Evolutionary conservation across 163 green algal genomes (phyloP), one percentile per base, ranked within the genome.

Genomic region (Trebouxia gelatinosa): DNA sequence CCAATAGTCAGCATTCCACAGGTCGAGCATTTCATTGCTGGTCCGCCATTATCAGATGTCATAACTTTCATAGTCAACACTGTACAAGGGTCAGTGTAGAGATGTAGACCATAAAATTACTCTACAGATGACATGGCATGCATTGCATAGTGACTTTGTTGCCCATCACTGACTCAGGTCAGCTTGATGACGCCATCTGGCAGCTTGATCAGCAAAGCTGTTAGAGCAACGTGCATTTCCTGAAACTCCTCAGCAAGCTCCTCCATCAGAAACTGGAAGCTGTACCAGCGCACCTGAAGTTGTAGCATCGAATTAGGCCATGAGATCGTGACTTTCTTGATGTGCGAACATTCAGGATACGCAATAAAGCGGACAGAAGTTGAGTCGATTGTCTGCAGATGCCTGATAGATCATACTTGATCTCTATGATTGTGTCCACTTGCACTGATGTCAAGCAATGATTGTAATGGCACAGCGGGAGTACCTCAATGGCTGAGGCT

Each of bases 401-500:
- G n/a, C n/a, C n/a, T n/a, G n/a, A n/a, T n/a, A n/a, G n/a, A n/a
- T n/a, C n/a, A n/a, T n/a, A n/a, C n/a, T n/a, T n/a, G n/a, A n/a
- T n/a, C n/a, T n/a, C n/a, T n/a, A n/a, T n/a, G n/a, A n/a, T n/a
- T n/a, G n/a, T n/a, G n/a, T n/a, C n/a, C n/a, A n/a, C n/a, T n/a
- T n/a, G n/a, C n/a, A n/a, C n/a, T n/a, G n/a, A n/a, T n/a, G n/a
- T n/a, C n/a, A n/a, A n/a, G n/a, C n/a, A n/a, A n/a, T n/a, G n/a
- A n/a, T n/a, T n/a, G n/a, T n/a, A n/a, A n/a, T n/a, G n/a, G n/a
- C n/a, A n/a, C n/a, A n/a, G n/a, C n/a, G n/a, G n/a, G n/a, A n/a
- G 38, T 35, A 57, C 74, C 74, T 81, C 57, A 19, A 94, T 83
- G n/a, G 84, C 75, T n/a, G 81, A 77, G 17, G 81, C 40, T n/a